Evolutionary conservation across 306 rosid species (phyloP).

Genomic region (Lotus japonicus): DNA sequence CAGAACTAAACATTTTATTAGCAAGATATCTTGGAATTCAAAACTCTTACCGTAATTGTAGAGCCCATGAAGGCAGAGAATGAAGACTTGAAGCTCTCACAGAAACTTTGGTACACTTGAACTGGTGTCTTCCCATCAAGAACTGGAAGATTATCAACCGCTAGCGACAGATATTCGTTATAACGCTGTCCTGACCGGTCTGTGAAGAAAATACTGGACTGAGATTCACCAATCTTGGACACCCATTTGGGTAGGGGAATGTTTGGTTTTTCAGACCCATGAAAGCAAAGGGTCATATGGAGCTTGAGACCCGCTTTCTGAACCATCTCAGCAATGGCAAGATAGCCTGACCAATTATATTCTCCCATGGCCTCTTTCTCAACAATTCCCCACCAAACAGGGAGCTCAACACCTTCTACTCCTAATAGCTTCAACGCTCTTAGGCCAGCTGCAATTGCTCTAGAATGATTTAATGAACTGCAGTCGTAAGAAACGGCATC

Average conservation of each 20-base stretch:
- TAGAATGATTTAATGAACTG: slow-evolving; percentile 31
- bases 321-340: slow-evolving; percentile 72
- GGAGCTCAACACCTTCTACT: slow-evolving; percentile 42
- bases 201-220: slow-evolving; percentile 53
- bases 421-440: slow-evolving; percentile 37
- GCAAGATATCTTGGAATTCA: not conserved
- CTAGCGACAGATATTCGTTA: slow-evolving; percentile 70
- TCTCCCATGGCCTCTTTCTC: slow-evolving; percentile 50
- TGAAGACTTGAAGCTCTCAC: slow-evolving; percentile 77
- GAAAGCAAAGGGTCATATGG: slow-evolving; percentile 84
- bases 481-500: slow-evolving; percentile 33
- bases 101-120: slow-evolving; percentile 68
- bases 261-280: slow-evolving; percentile 49
- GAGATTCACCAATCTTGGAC: slow-evolving; percentile 59
- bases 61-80: slow-evolving; percentile 60
- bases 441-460: slow-evolving; percentile 35
- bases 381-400: slow-evolving; percentile 42
- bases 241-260: slow-evolving; percentile 82
- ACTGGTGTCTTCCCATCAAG: slow-evolving; percentile 70
- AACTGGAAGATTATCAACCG: slow-evolving; percentile 75
- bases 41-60: slow-evolving; percentile 54
- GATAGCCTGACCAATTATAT: slow-evolving; percentile 80
- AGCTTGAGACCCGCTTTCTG: slow-evolving; percentile 77
- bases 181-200: slow-evolving; percentile 55
- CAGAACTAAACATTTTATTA: no score